Conservation (phyloP, 176 grass and related monocot genomes). For the Secale cereale region DNA sequence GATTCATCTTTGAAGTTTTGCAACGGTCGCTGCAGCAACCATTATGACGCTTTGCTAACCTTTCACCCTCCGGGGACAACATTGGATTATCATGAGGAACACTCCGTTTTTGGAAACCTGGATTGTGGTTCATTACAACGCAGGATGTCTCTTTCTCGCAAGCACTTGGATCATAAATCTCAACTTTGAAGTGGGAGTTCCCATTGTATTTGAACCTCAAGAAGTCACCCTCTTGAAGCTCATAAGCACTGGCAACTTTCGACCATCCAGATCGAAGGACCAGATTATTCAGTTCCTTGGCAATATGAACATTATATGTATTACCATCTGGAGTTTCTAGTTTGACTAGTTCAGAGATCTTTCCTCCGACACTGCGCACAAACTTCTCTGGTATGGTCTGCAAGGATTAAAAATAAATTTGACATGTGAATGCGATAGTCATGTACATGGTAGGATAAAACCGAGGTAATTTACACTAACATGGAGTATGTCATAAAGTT, state of each 20-base stretch:
- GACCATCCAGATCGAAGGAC: conserved; percentile 31
- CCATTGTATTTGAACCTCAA: conserved; percentile 38
- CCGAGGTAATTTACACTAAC: neutral
- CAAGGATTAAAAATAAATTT: neutral
- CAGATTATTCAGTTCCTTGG: conserved; percentile 18
- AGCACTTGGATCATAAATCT: conserved; percentile 35
- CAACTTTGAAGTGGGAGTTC: conserved; percentile 37
- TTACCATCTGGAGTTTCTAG: conserved; percentile 30
- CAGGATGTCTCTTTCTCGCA: conserved; percentile 29
- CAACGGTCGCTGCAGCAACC: neutral
- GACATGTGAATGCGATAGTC: neutral
- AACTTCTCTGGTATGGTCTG: conserved; percentile 41
- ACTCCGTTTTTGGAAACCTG: neutral
- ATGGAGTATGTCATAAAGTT: neutral
- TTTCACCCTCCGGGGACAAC: neutral
- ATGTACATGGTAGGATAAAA: neutral
- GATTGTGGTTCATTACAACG: neutral
- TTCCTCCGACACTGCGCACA: conserved; percentile 8
- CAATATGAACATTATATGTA: conserved; percentile 13
- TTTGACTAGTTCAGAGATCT: conserved; percentile 21
- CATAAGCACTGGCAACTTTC: conserved; percentile 27
- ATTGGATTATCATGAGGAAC: neutral
- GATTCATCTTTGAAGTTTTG: neutral
- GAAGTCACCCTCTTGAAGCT: conserved; percentile 18
- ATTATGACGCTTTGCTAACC: neutral